These are phyloP conservation scores for Pyrus pyrifolia DNA, from an alignment of 306 rosid species.

Conservation along the genomic window DNA sequence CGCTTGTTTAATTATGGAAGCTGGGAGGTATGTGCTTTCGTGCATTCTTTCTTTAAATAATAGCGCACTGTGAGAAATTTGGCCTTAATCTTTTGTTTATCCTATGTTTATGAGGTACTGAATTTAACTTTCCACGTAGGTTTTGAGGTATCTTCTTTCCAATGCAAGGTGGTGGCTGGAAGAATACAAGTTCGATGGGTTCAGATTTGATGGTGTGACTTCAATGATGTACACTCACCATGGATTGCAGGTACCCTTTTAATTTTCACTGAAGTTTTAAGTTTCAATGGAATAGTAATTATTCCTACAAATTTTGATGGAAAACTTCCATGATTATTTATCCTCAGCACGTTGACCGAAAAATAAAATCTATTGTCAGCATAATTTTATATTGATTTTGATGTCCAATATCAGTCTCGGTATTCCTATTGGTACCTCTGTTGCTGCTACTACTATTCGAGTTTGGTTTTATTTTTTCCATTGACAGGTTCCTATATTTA, in stretches of 20 bases:
- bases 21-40: conserved; percentile 81
- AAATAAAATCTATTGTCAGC: not conserved
- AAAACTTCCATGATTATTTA: not conserved
- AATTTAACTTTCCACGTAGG: conserved; percentile 39
- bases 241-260: conserved; percentile 64
- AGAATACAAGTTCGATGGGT: conserved; percentile 94
- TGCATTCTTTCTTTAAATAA: not conserved
- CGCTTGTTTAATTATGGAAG: conserved; percentile 99
- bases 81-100: not conserved
- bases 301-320: not conserved
- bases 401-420: not conserved
- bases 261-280: not conserved
- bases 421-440: not conserved
- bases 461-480: not conserved
- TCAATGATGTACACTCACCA: conserved; percentile 99
- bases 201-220: conserved; percentile 96
- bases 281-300: not conserved
- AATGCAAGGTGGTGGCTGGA: conserved; percentile 99
- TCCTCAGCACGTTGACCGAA: not conserved
- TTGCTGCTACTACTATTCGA: not conserved
- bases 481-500: not conserved
- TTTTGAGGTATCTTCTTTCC: conserved; percentile 81
- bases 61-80: not conserved
- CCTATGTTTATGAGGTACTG: conserved; percentile 14
- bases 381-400: not conserved